Conservation (phyloP, 371 early-diverging fungal genomes). For the Coemansia sp. region DNA sequence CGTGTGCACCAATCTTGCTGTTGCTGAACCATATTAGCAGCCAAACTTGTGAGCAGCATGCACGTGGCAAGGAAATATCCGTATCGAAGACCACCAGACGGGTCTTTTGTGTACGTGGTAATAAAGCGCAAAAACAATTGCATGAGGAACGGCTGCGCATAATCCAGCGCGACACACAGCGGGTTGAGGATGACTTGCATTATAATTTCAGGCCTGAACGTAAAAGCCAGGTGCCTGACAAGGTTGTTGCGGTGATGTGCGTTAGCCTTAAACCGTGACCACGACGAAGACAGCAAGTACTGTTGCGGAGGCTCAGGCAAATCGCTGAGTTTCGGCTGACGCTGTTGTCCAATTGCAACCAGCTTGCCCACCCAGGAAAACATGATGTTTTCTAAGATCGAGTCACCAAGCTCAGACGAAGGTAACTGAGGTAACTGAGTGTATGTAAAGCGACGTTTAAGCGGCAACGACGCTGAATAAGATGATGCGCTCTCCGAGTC, state of each 20-base stretch:
- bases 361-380: constrained; percentile 42
- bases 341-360: constrained; percentile 12
- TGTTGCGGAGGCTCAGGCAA: constrained; percentile 17
- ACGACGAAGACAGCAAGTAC: constrained; percentile 7
- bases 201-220: constrained; percentile 20
- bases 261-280: constrained; percentile 12
- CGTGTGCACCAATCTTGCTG: constrained; percentile 47
- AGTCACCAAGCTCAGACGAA: constrained; percentile 34
- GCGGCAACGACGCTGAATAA: background rate
- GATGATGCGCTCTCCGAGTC: background rate
- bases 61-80: constrained; percentile 39
- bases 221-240: constrained; percentile 1
- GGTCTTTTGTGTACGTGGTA: constrained; percentile 10
- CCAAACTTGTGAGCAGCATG: constrained; percentile 56
- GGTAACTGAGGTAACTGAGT: background rate
- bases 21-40: constrained; percentile 57
- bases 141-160: constrained; percentile 37
- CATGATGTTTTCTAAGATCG: constrained; percentile 20
- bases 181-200: constrained; percentile 18
- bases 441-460: constrained; percentile 8
- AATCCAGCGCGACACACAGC: constrained; percentile 9
- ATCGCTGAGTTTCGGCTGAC: constrained; percentile 23
- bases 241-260: background rate
- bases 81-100: constrained; percentile 56
- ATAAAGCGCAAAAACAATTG: constrained; percentile 42